These are phyloP conservation scores for Clavaria fumosa DNA, from an alignment of 768 basidiomycete genomes.

Conservation along the genomic window DNA sequence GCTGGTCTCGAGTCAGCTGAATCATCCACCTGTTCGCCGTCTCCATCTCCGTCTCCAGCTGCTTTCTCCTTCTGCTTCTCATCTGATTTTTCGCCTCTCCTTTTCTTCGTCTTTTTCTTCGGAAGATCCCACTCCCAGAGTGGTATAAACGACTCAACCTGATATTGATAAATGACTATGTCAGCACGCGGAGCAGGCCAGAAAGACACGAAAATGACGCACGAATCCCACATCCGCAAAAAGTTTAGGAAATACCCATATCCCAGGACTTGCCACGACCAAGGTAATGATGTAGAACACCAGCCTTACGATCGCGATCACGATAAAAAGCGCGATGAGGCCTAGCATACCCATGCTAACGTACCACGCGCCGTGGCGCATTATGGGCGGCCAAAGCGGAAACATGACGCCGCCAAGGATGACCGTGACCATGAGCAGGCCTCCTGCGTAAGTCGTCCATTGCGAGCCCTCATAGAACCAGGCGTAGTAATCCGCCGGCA, in stretches of 20 bases:
- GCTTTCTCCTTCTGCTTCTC: conserved; percentile 20
- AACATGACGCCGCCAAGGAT: conserved; percentile 98
- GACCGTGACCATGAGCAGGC: conserved; percentile 77
- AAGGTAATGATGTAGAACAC: conserved; percentile 92
- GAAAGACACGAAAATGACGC: conserved; percentile 22
- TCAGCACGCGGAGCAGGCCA: background rate
- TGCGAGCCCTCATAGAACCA: conserved; percentile 97
- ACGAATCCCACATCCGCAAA: conserved; percentile 99
- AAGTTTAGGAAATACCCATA: conserved; percentile 97
- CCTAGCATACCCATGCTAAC: conserved; percentile 78
- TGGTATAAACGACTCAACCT: conserved; percentile 97
- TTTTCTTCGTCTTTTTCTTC: conserved; percentile 49
- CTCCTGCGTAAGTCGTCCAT: conserved; percentile 85
- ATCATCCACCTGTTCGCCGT: conserved; percentile 31
- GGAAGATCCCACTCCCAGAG: conserved; percentile 93
- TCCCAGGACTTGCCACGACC: conserved; percentile 73
- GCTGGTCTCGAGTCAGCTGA: conserved; percentile 19
- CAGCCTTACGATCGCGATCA: conserved; percentile 73
- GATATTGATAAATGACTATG: background rate
- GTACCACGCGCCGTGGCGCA: conserved; percentile 94
- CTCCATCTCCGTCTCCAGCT: conserved; percentile 27
- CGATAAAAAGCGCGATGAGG: conserved; percentile 83
- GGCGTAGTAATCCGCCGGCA: conserved; percentile 74
- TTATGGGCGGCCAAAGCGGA: conserved; percentile 90
- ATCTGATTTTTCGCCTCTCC: conserved; percentile 21